Conservation (phyloP, 2,329 filamentous ascomycete species). For the Fusarium sp. region DNA sequence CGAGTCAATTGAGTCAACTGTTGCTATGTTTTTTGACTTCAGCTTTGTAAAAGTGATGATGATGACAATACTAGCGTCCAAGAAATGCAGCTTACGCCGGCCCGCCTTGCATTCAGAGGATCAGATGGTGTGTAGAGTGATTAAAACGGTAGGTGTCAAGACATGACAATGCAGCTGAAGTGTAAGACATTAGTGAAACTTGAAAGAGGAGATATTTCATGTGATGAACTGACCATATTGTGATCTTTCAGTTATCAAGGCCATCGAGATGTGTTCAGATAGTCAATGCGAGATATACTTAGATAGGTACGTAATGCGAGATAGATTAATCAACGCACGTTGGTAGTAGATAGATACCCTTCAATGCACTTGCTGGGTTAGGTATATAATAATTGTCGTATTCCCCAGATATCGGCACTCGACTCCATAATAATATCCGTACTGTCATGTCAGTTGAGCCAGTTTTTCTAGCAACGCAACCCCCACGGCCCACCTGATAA, state of each 20-base stretch:
- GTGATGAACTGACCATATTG: not conserved
- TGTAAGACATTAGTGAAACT: slow-evolving; percentile 1
- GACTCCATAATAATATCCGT: slow-evolving; percentile 14
- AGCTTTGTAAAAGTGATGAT: not conserved
- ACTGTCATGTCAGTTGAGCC: slow-evolving; percentile 23
- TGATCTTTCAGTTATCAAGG: not conserved
- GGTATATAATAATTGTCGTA: not conserved
- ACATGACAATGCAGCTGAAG: slow-evolving; percentile 19
- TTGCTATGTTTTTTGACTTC: not conserved
- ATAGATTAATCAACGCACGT: not conserved
- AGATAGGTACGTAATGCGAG: not conserved
- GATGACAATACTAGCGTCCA: slow-evolving; percentile 5
- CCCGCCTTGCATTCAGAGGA: slow-evolving; percentile 33
- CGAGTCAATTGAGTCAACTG: not conserved
- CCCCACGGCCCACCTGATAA: slow-evolving; percentile 27
- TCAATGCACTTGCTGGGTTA: slow-evolving; percentile 20
- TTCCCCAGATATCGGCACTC: slow-evolving; percentile 35
- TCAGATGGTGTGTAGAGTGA: slow-evolving; percentile 30
- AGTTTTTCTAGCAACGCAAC: slow-evolving; percentile 5
- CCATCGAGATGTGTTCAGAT: not conserved
- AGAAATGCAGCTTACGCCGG: slow-evolving; percentile 28
- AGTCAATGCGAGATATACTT: not conserved
- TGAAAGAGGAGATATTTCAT: slow-evolving; percentile 4
- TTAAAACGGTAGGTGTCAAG: slow-evolving; percentile 35
- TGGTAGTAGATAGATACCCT: not conserved